A percentile compares a stretch with the other conserved stretches of the same genome.
These are phyloP conservation scores for Melaleuca quinquenervia DNA, from an alignment of 345 rosid species.

Conservation along the genomic window DNA sequence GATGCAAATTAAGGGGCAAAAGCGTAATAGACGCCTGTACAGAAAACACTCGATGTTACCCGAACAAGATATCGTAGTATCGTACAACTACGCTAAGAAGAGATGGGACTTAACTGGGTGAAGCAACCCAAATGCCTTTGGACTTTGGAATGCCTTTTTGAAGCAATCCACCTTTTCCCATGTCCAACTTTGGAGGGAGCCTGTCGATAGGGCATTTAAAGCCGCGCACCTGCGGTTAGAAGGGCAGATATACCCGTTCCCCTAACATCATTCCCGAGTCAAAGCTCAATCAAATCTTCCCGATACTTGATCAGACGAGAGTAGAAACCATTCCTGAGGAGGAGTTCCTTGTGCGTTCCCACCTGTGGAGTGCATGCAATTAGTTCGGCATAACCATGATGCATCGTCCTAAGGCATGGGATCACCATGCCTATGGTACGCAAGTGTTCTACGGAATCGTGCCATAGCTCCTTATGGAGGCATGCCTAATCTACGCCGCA, in stretches of 20 bases:
- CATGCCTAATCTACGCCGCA: not conserved
- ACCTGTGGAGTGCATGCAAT: slow-evolving; percentile 5
- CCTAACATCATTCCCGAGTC: not conserved
- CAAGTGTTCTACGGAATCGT: not conserved
- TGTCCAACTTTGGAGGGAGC: not conserved
- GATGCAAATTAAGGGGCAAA: not conserved
- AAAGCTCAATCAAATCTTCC: not conserved
- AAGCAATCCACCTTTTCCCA: not conserved
- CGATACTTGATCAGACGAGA: slow-evolving; percentile 10
- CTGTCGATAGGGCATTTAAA: not conserved
- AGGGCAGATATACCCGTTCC: not conserved
- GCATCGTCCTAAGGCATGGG: not conserved
- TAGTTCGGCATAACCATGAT: not conserved
- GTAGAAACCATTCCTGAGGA: slow-evolving; percentile 18
- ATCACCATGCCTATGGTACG: not conserved
- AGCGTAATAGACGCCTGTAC: not conserved
- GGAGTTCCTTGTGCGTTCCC: slow-evolving; percentile 26
- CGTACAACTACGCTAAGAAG: not conserved
- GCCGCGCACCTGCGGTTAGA: not conserved
- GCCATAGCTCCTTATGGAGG: not conserved
- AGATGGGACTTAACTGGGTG: not conserved
- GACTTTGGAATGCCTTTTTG: not conserved
- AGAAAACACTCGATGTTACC: not conserved
- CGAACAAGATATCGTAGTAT: not conserved
- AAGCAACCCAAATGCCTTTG: not conserved